These are phyloP conservation scores for Trichoderma virens DNA, from an alignment of 495 filamentous ascomycete genomes.

Conservation along the genomic window DNA sequence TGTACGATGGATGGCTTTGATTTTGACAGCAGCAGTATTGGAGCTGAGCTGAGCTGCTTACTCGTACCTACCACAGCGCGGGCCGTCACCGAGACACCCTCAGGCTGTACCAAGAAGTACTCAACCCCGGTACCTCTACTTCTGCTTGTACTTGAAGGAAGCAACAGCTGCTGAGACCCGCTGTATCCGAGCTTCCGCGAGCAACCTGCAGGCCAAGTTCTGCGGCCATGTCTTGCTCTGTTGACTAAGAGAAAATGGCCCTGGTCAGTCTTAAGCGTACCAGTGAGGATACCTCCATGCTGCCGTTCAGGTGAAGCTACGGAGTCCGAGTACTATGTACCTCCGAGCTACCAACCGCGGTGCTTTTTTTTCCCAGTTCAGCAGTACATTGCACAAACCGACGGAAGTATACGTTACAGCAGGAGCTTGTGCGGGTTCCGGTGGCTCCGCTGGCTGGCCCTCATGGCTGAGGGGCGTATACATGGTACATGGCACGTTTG, in stretches of 20 bases:
- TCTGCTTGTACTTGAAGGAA: background rate
- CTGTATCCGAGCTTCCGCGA: background rate
- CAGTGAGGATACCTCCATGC: background rate
- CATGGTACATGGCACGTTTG: background rate
- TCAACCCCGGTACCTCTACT: no score
- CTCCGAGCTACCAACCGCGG: no score
- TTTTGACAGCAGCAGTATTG: no score
- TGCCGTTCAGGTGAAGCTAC: background rate
- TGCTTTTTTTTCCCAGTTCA: no score
- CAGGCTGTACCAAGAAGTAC: no score
- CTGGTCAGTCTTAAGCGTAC: background rate
- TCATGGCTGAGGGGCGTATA: background rate
- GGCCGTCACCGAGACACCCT: background rate
- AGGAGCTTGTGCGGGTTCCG: background rate
- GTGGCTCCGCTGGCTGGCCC: background rate
- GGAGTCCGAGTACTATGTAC: background rate
- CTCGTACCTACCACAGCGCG: no score
- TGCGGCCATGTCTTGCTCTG: no score
- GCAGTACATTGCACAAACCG: no score
- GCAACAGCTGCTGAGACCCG: background rate
- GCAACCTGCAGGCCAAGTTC: background rate
- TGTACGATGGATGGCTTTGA: no score
- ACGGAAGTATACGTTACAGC: no score
- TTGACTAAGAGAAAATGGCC: slow-evolving; percentile 1
- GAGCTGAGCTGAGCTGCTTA: no score